Base-by-base conservation (phyloP, 2,329 filamentous ascomycete genomes). In the Calonectria pauciramosa region DNA sequence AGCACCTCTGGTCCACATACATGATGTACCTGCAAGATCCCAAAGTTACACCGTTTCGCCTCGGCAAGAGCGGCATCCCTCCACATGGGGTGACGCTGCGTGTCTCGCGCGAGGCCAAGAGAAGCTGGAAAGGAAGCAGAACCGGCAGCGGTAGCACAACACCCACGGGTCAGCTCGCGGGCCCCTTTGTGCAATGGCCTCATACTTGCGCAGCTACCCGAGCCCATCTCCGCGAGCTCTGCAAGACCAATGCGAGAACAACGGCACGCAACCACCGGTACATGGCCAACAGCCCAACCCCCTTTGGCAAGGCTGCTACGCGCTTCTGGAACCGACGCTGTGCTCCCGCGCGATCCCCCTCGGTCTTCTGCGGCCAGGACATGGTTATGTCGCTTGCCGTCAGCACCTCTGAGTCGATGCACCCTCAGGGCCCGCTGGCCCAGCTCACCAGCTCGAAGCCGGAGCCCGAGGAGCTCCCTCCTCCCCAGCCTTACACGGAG, bases 1-100 rank as follows among this genome's bases (percentile, higher is more conserved):
- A 90, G 16, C 92, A 94, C 78, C 84, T 94, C 13, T 94, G 92
- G 92, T 88, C 90, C 7, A 93, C 90, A 1, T 94, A 93, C 80
- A 85, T 90, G 72, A 85, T 92, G 68, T 94, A 94, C 78, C 85
- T 94, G 51, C 90, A 93, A 81, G 92, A 94, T 78, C 92, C 92
- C 59, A 91, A 91, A 64, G 91, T 93, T 3, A 94, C 92, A 1
- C 92, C 92, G 0, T 91, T 94, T 75, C 89, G 91, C 67, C 87
- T 93, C 70, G 90, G 91, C 74, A 92, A 91, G 79, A 92, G 90
- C 80, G 89, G 90, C 71, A 89, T 94, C 32, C 92, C 92, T 10
- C 92, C 92, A 4, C 88, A 91, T 54, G 92, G 92, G 20, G 92
- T 94, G 13, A 93, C 91, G 79, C 82, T 90, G 79, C 90, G 92